These are phyloP conservation scores for Teratosphaeriaceae sp. DNA, from an alignment of 2,329 filamentous ascomycete genomes.

Conservation along the genomic window DNA sequence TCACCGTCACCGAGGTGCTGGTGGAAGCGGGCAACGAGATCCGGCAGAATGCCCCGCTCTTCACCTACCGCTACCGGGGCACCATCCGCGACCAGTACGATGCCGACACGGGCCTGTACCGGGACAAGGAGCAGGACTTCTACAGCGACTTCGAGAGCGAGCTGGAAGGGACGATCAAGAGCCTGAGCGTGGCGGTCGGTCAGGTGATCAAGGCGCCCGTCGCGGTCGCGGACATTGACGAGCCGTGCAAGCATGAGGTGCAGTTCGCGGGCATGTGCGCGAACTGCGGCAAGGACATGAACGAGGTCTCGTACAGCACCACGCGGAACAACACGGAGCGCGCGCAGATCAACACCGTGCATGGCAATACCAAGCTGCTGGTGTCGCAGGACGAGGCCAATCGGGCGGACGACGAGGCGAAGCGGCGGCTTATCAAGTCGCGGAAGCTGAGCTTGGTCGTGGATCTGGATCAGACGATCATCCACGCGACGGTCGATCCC, in stretches of 20 bases:
- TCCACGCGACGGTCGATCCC: conserved; percentile 94
- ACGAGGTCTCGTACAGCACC: conserved; percentile 69
- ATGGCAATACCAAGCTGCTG: conserved; percentile 80
- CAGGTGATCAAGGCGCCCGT: conserved; percentile 52
- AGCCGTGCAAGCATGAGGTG: conserved; percentile 83
- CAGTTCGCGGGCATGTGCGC: conserved; percentile 89
- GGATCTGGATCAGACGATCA: conserved; percentile 96
- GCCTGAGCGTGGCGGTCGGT: conserved; percentile 67
- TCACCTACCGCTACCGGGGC: conserved; percentile 83
- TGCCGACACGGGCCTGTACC: conserved; percentile 62
- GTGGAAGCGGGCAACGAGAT: conserved; percentile 70
- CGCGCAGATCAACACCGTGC: conserved; percentile 89
- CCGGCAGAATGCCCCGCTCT: conserved; percentile 67
- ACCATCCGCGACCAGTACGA: conserved; percentile 57
- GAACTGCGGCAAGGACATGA: conserved; percentile 95
- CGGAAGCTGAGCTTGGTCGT: conserved; percentile 90
- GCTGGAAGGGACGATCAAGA: conserved; percentile 68
- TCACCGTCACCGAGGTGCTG: conserved; percentile 81
- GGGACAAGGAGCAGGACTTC: conserved; percentile 58
- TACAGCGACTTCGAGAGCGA: conserved; percentile 77
- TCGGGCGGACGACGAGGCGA: conserved; percentile 76
- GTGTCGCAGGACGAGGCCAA: conserved; percentile 78
- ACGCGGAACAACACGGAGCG: conserved; percentile 72
- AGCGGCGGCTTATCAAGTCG: conserved; percentile 70
- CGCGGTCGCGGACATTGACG: conserved; percentile 69